These are phyloP conservation scores for Syzygium malaccense DNA, from an alignment of 441 rosid genomes.

Conservation along the genomic window DNA sequence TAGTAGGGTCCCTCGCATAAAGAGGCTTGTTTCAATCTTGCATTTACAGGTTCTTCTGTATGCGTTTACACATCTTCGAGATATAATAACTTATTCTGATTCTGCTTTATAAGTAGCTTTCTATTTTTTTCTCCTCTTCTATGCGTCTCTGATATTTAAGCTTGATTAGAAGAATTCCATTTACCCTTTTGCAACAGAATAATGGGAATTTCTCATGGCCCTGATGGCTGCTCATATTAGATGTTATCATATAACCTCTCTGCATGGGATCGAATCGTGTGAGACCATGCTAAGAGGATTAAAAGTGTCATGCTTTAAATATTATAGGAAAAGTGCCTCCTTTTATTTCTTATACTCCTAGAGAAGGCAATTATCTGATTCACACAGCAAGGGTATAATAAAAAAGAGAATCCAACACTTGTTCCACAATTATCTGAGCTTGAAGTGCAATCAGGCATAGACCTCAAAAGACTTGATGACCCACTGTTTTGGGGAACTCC, in stretches of 20 bases:
- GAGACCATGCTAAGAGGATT: background rate
- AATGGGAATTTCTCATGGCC: background rate
- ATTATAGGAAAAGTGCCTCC: background rate
- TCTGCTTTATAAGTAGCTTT: background rate
- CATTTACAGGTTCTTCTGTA: background rate
- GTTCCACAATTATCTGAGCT: background rate
- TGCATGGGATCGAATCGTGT: background rate
- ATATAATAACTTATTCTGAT: background rate
- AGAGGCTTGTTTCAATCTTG: background rate
- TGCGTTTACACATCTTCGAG: background rate
- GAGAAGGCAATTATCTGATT: background rate
- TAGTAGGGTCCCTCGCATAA: background rate
- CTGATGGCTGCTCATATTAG: background rate
- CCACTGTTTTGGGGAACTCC: constrained; percentile 11
- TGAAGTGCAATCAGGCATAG: background rate
- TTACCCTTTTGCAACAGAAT: background rate
- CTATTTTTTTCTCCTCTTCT: background rate
- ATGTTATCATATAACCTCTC: background rate
- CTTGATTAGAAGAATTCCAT: background rate
- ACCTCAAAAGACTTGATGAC: background rate
- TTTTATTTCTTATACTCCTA: no score
- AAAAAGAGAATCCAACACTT: background rate
- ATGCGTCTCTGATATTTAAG: background rate
- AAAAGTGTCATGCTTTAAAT: background rate
- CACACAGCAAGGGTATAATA: background rate